phyloP scores from a whole-genome alignment of 768 basidiomycete species.

The Dacryopinax spathularia region DNA sequence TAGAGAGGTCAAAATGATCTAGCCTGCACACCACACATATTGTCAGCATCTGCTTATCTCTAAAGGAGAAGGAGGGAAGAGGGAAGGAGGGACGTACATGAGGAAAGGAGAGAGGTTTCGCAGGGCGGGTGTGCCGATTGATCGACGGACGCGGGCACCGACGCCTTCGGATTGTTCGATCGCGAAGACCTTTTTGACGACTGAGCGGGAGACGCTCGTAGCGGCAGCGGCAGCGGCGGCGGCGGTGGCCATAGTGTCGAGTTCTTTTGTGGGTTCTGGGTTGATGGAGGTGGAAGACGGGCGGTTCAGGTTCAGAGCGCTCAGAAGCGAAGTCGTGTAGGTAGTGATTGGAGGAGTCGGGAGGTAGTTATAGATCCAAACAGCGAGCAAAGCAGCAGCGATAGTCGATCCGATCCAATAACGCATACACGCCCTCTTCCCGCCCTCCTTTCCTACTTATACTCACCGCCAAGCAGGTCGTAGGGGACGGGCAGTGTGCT shows the following conservation, averaged over 20 bases:
- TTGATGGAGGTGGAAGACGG: neutral
- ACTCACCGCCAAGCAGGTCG: neutral
- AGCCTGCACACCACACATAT: constrained; percentile 10
- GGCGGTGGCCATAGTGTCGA: too few relatives aligned
- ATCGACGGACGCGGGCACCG: constrained; percentile 70
- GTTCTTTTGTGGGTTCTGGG: neutral
- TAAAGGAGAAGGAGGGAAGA: neutral
- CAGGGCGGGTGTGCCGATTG: constrained; percentile 61
- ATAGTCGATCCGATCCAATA: neutral
- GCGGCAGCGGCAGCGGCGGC: neutral
- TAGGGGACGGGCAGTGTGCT: neutral
- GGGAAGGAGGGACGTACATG: constrained; percentile 31
- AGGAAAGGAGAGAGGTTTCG: constrained; percentile 82
- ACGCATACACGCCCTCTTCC: neutral
- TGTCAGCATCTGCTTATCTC: neutral
- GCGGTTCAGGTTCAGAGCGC: neutral
- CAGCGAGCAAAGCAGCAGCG: neutral
- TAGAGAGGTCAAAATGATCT: constrained; percentile 14
- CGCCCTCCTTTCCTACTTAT: neutral
- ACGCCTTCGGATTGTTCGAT: constrained; percentile 63
- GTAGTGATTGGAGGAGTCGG: too few relatives aligned
- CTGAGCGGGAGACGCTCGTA: constrained; percentile 33
- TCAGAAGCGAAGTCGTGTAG: neutral
- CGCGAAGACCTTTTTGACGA: constrained; percentile 63
- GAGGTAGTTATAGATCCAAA: neutral